Evolutionary conservation across 768 basidiomycete species (phyloP).

Genomic region (Pleurotus sapidus): DNA sequence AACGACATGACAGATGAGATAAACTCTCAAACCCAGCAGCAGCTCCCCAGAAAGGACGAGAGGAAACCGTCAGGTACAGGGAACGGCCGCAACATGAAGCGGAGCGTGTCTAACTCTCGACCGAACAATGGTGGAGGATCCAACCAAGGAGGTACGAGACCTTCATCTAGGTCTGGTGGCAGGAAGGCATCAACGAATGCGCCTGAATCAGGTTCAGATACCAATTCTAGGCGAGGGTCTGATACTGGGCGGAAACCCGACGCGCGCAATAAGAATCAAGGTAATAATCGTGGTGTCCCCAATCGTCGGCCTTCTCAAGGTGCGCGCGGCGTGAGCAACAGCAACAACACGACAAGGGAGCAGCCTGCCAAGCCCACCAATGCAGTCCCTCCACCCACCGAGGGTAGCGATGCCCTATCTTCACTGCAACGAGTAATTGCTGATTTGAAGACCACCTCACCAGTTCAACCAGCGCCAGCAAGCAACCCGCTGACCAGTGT

Average conservation of each 20-base stretch:
- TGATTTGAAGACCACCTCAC: constrained; percentile 85
- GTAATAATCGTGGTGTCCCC: constrained; percentile 34
- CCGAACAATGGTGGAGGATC: constrained; percentile 40
- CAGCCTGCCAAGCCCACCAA: constrained; percentile 33
- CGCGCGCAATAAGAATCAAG: constrained; percentile 52
- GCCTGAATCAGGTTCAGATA: constrained; percentile 71
- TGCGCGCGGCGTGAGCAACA: constrained; percentile 30
- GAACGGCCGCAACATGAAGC: constrained; percentile 52
- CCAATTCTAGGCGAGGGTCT: constrained; percentile 55
- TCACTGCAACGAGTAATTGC: constrained; percentile 93
- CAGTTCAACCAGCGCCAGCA: constrained; percentile 44
- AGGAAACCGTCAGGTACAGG: constrained; percentile 56
- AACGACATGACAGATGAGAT: constrained; percentile 88
- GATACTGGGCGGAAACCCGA: constrained; percentile 57
- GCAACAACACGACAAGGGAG: constrained; percentile 34
- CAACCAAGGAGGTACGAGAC: constrained; percentile 45
- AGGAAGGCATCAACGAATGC: constrained; percentile 50
- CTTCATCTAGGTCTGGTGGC: constrained; percentile 65
- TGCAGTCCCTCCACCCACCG: constrained; percentile 47
- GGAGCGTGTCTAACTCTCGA: constrained; percentile 51
- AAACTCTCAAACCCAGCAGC: constrained; percentile 49
- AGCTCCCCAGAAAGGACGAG: constrained; percentile 65
- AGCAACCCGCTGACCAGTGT: constrained; percentile 42
- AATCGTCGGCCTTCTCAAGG: constrained; percentile 48
- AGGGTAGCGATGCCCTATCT: constrained; percentile 78